Evolutionary conservation across 257 asterid species (phyloP), one percentile per base, ranked within the genome.

Genomic region (Nicotiana tomentosiformis): DNA sequence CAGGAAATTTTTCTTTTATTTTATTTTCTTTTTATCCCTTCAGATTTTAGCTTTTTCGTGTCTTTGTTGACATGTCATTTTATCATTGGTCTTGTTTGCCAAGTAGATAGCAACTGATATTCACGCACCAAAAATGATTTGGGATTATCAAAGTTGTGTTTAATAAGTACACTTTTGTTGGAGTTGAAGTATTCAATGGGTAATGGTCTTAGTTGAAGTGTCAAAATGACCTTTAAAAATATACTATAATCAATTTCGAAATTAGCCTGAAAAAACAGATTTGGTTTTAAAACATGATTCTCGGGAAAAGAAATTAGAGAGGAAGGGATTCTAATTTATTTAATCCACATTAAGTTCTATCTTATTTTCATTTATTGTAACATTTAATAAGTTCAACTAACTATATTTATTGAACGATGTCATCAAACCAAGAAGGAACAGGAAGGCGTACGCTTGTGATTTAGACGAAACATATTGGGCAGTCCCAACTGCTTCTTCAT

Each of bases 401-500:
- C 10, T 18, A 10, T 69, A 69, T 37, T 68, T 35, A 67, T 67
- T 7, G 49, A 66, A 30, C 14, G 43, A 66, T 29, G 30, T 29
- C 30, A 69, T 10, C 11, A 49, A 39, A 69, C 5, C 10, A 7
- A 37, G 33, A 39, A 39, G 29, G 77, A 18, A 69, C 11, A 37
- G n/a, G 77, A 49, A 68, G 7, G 7, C 62, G 26, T 23, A 57
- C 26, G 62, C 7, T 57, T 57, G n/a, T 11, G 57, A 51, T 57
- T 5, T 55, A 32, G 51, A 20, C 23, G 39, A 43, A 43, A 60
- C 17, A 17, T 17, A 51, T 77, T 57, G 35, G 69, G 69, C 15
- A n/a, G 35, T 55, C 81, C 81, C 70, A 58, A 78, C 70, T 57
- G 32, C 57, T 56, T 78, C 70, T 57, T 78, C 68, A 18, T 57